Percentiles rank a stretch among this genome's conserved stretches.
These are phyloP conservation scores for Kernera saxatilis DNA, from an alignment of 345 rosid species.

Conservation along the genomic window DNA sequence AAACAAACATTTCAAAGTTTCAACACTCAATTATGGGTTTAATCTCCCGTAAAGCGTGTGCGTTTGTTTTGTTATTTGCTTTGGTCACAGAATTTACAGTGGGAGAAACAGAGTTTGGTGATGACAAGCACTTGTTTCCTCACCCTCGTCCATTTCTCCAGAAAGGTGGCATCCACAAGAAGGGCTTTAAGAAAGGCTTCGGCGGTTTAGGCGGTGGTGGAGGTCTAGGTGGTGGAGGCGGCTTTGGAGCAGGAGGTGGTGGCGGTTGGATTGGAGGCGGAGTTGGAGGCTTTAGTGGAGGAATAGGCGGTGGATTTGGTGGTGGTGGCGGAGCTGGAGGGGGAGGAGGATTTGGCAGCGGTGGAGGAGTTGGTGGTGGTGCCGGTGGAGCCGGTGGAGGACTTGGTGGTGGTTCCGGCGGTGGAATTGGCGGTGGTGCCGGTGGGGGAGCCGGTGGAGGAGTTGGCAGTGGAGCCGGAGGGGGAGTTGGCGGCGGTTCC, in stretches of 20 bases:
- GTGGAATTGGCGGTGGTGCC: background rate
- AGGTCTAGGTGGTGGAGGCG: constrained; percentile 19
- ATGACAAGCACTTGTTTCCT: constrained; percentile 25
- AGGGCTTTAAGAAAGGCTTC: constrained; percentile 23
- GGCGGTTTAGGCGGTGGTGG: constrained; percentile 19
- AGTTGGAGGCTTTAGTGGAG: constrained; percentile 25
- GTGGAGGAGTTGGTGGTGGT: background rate
- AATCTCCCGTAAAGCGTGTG: background rate
- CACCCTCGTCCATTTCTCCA: constrained; percentile 26
- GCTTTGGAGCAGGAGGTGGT: constrained; percentile 28
- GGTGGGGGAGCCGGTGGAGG: background rate
- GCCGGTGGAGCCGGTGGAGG: background rate
- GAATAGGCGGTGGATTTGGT: constrained; percentile 24
- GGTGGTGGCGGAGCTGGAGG: constrained; percentile 1
- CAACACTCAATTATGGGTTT: constrained; percentile 11
- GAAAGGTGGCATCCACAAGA: constrained; percentile 25
- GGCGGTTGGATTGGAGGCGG: constrained; percentile 30
- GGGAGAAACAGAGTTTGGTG: constrained; percentile 19
- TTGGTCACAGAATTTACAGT: background rate
- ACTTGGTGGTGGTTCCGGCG: background rate
- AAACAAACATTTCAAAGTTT: background rate
- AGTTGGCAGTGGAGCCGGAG: background rate
- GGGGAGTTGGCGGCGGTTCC: background rate
- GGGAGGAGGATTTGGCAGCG: background rate
- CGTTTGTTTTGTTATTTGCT: constrained; percentile 24